Percentiles rank a stretch among this genome's conserved stretches.
phyloP scores from a whole-genome alignment of 1,284 basidiomycete species.

The Rhizopogon parksii region DNA sequence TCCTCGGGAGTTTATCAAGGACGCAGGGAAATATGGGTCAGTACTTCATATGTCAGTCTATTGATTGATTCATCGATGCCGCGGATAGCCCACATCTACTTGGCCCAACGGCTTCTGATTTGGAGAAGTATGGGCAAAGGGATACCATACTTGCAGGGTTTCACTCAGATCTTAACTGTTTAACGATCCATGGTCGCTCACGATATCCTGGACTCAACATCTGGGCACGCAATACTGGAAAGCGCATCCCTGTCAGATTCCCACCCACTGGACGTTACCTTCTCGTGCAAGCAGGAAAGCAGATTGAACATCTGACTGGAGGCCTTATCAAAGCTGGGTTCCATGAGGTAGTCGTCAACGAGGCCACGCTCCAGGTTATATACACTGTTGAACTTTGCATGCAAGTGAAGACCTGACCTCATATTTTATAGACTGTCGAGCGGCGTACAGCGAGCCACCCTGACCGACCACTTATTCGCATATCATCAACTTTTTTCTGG shows the following conservation, averaged over 20 bases:
- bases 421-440: slow-evolving; percentile 52
- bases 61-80: slow-evolving; percentile 1
- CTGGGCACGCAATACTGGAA: slow-evolving; percentile 88
- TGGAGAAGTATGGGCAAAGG: slow-evolving; percentile 68
- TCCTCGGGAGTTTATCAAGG: slow-evolving; percentile 56
- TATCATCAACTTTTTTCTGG: slow-evolving; percentile 94
- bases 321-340: slow-evolving; percentile 88
- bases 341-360: slow-evolving; percentile 87
- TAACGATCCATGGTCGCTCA: slow-evolving; percentile 88
- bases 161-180: slow-evolving; percentile 78
- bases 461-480: slow-evolving; percentile 78
- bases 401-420: slow-evolving; percentile 6
- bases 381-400: neutral
- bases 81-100: slow-evolving; percentile 71
- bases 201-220: slow-evolving; percentile 81
- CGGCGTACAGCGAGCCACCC: slow-evolving; percentile 52
- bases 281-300: slow-evolving; percentile 86
- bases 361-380: slow-evolving; percentile 62
- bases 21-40: slow-evolving; percentile 78
- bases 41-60: slow-evolving; percentile 16
- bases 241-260: slow-evolving; percentile 78
- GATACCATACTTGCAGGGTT: slow-evolving; percentile 86
- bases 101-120: slow-evolving; percentile 86
- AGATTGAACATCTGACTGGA: slow-evolving; percentile 83
- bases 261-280: slow-evolving; percentile 66